Percentiles rank a stretch among this genome's conserved stretches.
phyloP scores from a whole-genome alignment of 2,329 filamentous ascomycete genomes.

The Torrubiella hemipterigena region DNA sequence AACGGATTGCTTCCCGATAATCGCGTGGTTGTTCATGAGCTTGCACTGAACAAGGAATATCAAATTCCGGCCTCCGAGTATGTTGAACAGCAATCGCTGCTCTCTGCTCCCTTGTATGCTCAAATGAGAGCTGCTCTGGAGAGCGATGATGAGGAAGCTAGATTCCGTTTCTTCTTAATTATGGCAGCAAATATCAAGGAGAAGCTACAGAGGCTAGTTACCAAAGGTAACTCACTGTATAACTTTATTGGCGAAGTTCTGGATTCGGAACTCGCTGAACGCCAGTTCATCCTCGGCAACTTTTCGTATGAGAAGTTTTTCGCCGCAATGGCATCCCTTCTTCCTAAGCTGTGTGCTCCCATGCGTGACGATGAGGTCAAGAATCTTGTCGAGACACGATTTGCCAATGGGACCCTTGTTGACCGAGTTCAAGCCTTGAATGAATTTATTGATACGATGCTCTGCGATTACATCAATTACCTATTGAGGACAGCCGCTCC shows the following conservation, averaged over 20 bases:
- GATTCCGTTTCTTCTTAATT: conserved; percentile 55
- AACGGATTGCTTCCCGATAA: conserved; percentile 57
- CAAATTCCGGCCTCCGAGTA: conserved; percentile 53
- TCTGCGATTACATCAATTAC: conserved; percentile 75
- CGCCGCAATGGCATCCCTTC: conserved; percentile 57
- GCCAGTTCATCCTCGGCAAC: conserved; percentile 56
- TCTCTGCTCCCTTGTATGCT: conserved; percentile 37
- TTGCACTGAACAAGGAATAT: conserved; percentile 70
- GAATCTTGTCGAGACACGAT: conserved; percentile 49
- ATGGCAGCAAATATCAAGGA: conserved; percentile 60
- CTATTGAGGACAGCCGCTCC: conserved; percentile 61
- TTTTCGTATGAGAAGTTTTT: conserved; percentile 80
- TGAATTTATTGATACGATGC: conserved; percentile 64
- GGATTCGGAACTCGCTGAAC: conserved; percentile 58
- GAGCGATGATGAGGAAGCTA: conserved; percentile 50
- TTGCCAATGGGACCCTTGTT: conserved; percentile 52
- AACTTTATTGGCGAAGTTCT: conserved; percentile 63
- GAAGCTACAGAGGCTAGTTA: conserved; percentile 61
- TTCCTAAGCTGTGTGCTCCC: conserved; percentile 71
- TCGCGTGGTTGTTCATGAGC: conserved; percentile 63
- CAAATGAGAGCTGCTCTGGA: conserved; percentile 53
- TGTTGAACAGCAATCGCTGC: conserved; percentile 40
- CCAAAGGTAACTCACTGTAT: conserved; percentile 60
- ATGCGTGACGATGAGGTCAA: conserved; percentile 69
- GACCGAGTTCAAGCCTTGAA: conserved; percentile 66